phyloP scores from a whole-genome alignment of 106 monocot genomes.

The Dendrobium nobile region DNA sequence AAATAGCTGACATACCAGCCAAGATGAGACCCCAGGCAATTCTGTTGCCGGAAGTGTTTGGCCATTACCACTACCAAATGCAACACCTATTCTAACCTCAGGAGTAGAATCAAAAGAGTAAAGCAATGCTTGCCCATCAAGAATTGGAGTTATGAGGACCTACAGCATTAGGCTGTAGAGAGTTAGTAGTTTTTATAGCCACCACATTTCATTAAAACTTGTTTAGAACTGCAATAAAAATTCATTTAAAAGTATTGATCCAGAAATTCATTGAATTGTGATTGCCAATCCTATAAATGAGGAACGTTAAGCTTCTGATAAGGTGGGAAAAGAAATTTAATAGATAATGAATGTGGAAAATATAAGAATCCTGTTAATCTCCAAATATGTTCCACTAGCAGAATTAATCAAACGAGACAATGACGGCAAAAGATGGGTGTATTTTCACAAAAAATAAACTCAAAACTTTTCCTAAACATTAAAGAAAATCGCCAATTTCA shows the following conservation, averaged over 20 bases:
- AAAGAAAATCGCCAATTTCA: no score
- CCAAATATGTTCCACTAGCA: neutral
- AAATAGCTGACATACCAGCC: slow-evolving; percentile 48
- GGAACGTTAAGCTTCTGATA: neutral
- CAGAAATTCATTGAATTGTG: neutral
- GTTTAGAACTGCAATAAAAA: neutral
- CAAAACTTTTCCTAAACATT: no score
- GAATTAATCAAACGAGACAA: neutral
- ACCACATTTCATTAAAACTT: neutral
- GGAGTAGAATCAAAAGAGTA: slow-evolving; percentile 94
- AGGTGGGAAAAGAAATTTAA: neutral
- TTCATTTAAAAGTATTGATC: neutral
- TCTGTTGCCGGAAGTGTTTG: slow-evolving; percentile 88
- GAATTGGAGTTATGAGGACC: slow-evolving; percentile 73
- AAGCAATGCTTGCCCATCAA: slow-evolving; percentile 91
- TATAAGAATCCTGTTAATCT: neutral
- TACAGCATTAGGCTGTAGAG: slow-evolving; percentile 19
- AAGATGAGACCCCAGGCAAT: slow-evolving; percentile 82
- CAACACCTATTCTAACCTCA: slow-evolving; percentile 77
- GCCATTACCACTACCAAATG: slow-evolving; percentile 77
- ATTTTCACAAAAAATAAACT: no score
- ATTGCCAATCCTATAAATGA: neutral
- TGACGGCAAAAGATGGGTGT: no score
- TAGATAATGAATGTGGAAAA: neutral
- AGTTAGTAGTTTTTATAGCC: neutral